phyloP scores from a whole-genome alignment of 139 green algal species.

The Coelastrella sp. region DNA sequence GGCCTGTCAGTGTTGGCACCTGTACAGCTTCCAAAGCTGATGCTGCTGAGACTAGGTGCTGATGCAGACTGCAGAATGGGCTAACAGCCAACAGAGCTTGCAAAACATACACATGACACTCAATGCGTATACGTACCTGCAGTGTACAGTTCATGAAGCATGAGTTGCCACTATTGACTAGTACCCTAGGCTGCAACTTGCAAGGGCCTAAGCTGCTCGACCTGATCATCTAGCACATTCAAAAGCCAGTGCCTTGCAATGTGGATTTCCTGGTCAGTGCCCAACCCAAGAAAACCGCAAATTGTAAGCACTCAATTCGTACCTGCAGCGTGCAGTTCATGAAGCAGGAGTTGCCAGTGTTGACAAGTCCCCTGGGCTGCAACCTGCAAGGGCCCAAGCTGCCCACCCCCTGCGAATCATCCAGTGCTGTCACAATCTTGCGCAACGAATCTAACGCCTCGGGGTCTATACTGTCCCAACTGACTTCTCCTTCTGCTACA shows the following conservation, averaged over 20 bases:
- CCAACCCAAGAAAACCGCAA: too few species aligned
- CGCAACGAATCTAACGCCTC: conserved; percentile 31
- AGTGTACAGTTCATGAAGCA: conserved; percentile 89
- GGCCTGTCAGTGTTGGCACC: conserved; percentile 67
- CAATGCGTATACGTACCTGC: too few species aligned
- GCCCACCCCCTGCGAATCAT: background rate
- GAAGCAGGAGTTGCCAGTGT: conserved; percentile 91
- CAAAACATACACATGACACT: too few species aligned
- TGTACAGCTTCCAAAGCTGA: conserved; percentile 56
- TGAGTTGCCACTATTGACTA: conserved; percentile 86
- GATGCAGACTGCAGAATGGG: conserved; percentile 76
- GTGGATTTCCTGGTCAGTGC: too few species aligned
- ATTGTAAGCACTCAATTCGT: too few species aligned
- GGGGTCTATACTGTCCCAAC: conserved; percentile 30
- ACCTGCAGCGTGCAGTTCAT: conserved; percentile 84
- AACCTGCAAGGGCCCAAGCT: conserved; percentile 35
- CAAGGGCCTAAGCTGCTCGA: background rate
- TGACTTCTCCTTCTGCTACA: background rate
- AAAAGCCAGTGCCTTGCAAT: too few species aligned
- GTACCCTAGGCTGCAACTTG: conserved; percentile 69
- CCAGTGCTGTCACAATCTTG: conserved; percentile 12
- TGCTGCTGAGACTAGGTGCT: conserved; percentile 53
- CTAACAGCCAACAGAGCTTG: conserved; percentile 73
- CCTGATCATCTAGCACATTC: too few species aligned
- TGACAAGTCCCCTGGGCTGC: conserved; percentile 77